These are phyloP conservation scores for Ganoderma leucocontextum DNA, from an alignment of 1,284 basidiomycete genomes.

Conservation along the genomic window DNA sequence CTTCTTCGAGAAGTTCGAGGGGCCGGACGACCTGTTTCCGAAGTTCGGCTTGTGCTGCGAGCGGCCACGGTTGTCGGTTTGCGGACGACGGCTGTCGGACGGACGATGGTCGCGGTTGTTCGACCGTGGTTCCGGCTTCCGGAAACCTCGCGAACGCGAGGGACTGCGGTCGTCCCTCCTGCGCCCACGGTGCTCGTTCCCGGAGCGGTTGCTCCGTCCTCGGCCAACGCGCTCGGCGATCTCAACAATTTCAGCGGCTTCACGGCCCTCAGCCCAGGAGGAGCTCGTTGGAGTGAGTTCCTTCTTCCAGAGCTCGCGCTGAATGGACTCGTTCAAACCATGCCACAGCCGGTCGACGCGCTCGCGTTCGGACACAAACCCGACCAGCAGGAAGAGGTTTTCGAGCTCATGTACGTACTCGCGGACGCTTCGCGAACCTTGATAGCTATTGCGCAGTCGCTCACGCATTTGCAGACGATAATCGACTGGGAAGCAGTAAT, in stretches of 20 bases:
- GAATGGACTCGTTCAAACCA: slow-evolving; percentile 40
- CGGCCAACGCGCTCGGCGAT: slow-evolving; percentile 19
- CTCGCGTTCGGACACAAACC: slow-evolving; percentile 40
- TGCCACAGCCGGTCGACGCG: slow-evolving; percentile 46
- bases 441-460: slow-evolving; percentile 27
- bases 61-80: too few species aligned
- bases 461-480: slow-evolving; percentile 38
- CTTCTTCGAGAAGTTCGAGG: neutral
- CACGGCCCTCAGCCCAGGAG: slow-evolving; percentile 22
- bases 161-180: neutral
- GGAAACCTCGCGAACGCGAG: neutral
- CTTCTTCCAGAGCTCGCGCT: slow-evolving; percentile 41
- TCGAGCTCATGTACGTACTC: slow-evolving; percentile 45
- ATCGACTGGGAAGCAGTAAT: slow-evolving; percentile 53
- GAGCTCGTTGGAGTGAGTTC: slow-evolving; percentile 37
- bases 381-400: slow-evolving; percentile 44
- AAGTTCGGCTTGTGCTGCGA: too few species aligned
- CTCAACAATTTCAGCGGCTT: slow-evolving; percentile 29
- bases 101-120: neutral
- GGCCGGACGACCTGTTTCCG: neutral
- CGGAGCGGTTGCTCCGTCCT: neutral
- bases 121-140: neutral
- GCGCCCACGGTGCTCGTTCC: neutral
- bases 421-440: slow-evolving; percentile 27
- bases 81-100: neutral